Evolutionary conservation across 208 protist genomes (phyloP).

Genomic region (Acanthamoeba culbertsoni): DNA sequence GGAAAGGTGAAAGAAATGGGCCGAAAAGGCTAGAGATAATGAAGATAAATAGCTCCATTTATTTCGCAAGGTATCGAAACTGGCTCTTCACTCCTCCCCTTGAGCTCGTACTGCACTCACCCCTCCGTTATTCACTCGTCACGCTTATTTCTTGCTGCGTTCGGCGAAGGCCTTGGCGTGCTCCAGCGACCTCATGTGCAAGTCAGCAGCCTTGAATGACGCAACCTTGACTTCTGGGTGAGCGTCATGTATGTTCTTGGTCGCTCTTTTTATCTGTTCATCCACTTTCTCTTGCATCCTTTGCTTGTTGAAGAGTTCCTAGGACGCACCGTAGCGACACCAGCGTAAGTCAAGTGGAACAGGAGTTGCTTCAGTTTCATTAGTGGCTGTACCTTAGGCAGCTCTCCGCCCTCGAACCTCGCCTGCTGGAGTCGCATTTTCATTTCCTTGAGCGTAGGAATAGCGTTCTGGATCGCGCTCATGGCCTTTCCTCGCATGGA

Average conservation of each 20-base stretch:
- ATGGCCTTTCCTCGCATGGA: not conserved
- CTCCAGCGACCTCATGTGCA: conserved; percentile 30
- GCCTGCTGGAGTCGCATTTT: not conserved
- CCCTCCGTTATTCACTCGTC: not conserved
- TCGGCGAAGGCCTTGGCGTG: not conserved
- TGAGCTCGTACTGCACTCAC: not conserved
- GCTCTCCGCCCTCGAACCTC: not conserved
- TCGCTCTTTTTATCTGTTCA: not conserved
- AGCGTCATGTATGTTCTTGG: not conserved
- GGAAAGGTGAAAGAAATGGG: too few relatives aligned
- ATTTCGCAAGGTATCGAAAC: too few relatives aligned
- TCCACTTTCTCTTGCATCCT: not conserved
- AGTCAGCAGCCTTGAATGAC: not conserved
- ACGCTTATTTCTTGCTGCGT: not conserved
- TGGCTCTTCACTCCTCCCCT: not conserved
- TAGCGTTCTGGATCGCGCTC: not conserved
- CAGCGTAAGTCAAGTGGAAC: too few relatives aligned
- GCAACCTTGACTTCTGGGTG: not conserved
- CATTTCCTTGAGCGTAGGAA: not conserved
- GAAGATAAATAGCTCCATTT: too few relatives aligned
- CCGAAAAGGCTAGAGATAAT: too few relatives aligned
- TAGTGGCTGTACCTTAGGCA: not conserved
- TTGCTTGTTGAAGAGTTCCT: conserved; percentile 13
- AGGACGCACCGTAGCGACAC: too few relatives aligned
- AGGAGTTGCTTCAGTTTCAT: not conserved